Conservation (phyloP, 495 filamentous ascomycete species). For the Chaetomidium leptoderma region DNA sequence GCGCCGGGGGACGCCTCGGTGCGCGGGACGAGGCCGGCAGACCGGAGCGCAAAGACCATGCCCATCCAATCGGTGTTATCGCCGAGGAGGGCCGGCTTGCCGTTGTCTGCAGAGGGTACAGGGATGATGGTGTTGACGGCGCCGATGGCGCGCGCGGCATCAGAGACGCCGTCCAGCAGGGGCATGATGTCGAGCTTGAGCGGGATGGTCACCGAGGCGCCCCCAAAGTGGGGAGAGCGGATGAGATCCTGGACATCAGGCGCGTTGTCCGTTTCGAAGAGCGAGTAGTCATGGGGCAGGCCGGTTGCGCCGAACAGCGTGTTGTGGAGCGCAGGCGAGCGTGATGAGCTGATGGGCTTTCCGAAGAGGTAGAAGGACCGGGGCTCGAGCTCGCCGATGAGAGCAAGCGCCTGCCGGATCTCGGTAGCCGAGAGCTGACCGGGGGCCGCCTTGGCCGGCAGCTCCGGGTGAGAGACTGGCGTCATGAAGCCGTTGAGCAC, state of each 20-base stretch:
- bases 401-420: constrained; percentile 69
- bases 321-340: constrained; percentile 88
- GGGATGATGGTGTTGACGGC: constrained; percentile 91
- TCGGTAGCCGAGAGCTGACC: constrained; percentile 91
- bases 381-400: constrained; percentile 74
- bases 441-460: constrained; percentile 90
- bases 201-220: constrained; percentile 92
- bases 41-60: constrained; percentile 77
- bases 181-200: constrained; percentile 86
- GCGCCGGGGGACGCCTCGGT: constrained; percentile 34
- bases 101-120: constrained; percentile 23
- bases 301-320: constrained; percentile 71
- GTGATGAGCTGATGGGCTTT: constrained; percentile 70
- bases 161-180: constrained; percentile 70
- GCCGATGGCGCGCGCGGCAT: constrained; percentile 77
- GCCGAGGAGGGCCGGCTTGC: constrained; percentile 55
- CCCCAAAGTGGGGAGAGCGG: constrained; percentile 71
- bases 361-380: constrained; percentile 85
- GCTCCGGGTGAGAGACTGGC: constrained; percentile 82
- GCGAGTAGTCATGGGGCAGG: constrained; percentile 81
- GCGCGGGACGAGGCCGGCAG: constrained; percentile 55
- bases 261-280: constrained; percentile 68
- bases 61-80: constrained; percentile 97
- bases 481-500: constrained; percentile 92
- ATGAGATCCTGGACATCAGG: constrained; percentile 65